These are phyloP conservation scores for Salix viminalis DNA, from an alignment of 345 rosid species.

Conservation along the genomic window DNA sequence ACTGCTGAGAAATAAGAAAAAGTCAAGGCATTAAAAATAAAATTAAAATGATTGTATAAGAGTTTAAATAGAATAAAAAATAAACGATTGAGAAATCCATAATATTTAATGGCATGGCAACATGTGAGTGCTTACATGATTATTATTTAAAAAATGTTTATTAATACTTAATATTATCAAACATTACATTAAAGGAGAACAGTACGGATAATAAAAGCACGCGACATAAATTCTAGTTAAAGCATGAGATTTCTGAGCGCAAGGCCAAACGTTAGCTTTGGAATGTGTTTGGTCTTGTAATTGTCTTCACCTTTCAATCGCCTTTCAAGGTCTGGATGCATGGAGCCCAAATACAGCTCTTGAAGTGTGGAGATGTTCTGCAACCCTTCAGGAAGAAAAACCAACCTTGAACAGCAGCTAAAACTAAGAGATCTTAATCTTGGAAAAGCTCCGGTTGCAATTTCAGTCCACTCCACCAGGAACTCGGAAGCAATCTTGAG, in stretches of 20 bases:
- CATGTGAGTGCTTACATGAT: neutral
- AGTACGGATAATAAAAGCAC: neutral
- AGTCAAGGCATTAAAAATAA: no score
- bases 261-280: neutral
- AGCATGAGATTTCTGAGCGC: no score
- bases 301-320: neutral
- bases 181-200: neutral
- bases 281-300: slow-evolving; percentile 9
- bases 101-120: neutral
- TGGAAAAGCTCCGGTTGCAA: slow-evolving; percentile 4
- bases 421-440: neutral
- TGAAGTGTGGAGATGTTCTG: slow-evolving; percentile 8
- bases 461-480: slow-evolving; percentile 12
- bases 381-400: slow-evolving; percentile 11
- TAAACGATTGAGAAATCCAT: neutral
- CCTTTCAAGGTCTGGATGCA: slow-evolving; percentile 5
- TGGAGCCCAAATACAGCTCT: neutral
- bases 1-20: neutral
- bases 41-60: neutral
- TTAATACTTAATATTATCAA: neutral
- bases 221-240: no score
- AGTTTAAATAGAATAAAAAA: neutral
- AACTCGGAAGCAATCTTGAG: neutral
- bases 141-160: neutral
- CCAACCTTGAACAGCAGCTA: neutral